Base-by-base conservation (phyloP, 495 filamentous ascomycete species). In the Cladorrhinum samala region DNA sequence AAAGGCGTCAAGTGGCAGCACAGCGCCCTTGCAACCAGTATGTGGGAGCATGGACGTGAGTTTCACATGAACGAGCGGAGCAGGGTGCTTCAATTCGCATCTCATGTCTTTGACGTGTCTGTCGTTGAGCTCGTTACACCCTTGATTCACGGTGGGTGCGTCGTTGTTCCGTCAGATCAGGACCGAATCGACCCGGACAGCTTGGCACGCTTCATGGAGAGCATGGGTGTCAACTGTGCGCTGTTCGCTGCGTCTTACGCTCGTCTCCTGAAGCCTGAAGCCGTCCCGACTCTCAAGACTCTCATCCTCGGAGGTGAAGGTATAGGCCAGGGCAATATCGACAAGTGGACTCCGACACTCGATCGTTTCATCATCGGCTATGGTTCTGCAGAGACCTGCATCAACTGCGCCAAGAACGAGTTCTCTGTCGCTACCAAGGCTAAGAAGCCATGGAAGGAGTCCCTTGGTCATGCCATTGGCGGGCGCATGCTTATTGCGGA, bases 1-100 rank as follows among this genome's bases (percentile, higher is more conserved):
- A 62, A 67, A 48, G 41, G 75, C 8, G 59, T 78, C 21, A 48
- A 76, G 18, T 64, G 71, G 14, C 56, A 72, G 17, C 75, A 77
- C 36, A 45, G 56, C 33, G 43, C 58, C 30, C 49, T 77, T 14
- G 52, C 53, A 27, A 64, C 68, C 11, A 46, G 42, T 27, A 14
- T 9, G 1, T 46, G 17, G 25, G 42, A 39, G 8, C 50, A 53
- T 27, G 50, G 50, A 14, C 24, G 25, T 6, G 42, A 45, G 18
- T 53, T 53, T 21, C 17, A 38, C 20, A 39, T 37, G 9, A 39
- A 46, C 23, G 30, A 46, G 0, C 27, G 41, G 25, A 46, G 17
- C 18, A 21, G 41, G 6, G 50, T 46, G 2, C 41, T 52, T 8
- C 50, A 53, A 21, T 53, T 45, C 23, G 50, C 50, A 2, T 46